Percentiles rank a stretch among this genome's conserved stretches.
Evolutionary conservation across 306 rosid species (phyloP).

Genomic region (Castanea mollissima): DNA sequence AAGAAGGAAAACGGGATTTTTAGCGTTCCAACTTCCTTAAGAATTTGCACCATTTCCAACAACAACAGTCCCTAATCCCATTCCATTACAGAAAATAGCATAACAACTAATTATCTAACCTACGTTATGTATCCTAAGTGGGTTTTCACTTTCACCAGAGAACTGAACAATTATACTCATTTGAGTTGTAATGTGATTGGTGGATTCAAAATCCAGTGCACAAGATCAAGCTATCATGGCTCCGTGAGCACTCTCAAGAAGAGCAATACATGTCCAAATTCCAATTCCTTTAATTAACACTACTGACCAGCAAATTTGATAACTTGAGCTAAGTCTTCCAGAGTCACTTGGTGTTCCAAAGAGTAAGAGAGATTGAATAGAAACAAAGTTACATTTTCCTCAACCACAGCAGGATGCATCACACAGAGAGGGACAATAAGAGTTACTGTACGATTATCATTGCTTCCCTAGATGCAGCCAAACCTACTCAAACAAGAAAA

Average conservation of each 20-base stretch:
- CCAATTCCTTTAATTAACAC: not conserved
- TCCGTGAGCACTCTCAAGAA: not conserved
- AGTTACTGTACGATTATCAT: slow-evolving; percentile 9
- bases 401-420: slow-evolving; percentile 1
- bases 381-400: slow-evolving; percentile 4
- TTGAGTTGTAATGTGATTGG: not conserved
- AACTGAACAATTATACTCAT: slow-evolving; percentile 1
- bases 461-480: not conserved
- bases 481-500: not conserved
- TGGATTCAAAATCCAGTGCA: not conserved
- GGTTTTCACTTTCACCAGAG: not conserved
- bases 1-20: not conserved
- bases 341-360: not conserved
- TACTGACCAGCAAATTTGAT: not conserved
- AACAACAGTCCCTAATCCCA: not conserved
- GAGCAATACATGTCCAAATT: not conserved
- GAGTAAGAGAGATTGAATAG: not conserved
- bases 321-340: not conserved
- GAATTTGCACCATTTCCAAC: not conserved
- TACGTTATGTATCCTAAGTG: slow-evolving; percentile 6
- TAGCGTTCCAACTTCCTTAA: not conserved
- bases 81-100: not conserved
- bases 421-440: not conserved
- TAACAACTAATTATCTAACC: not conserved
- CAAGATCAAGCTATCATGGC: not conserved